Evolutionary conservation across 495 filamentous ascomycete genomes (phyloP).

Genomic region (Evernia prunastri): DNA sequence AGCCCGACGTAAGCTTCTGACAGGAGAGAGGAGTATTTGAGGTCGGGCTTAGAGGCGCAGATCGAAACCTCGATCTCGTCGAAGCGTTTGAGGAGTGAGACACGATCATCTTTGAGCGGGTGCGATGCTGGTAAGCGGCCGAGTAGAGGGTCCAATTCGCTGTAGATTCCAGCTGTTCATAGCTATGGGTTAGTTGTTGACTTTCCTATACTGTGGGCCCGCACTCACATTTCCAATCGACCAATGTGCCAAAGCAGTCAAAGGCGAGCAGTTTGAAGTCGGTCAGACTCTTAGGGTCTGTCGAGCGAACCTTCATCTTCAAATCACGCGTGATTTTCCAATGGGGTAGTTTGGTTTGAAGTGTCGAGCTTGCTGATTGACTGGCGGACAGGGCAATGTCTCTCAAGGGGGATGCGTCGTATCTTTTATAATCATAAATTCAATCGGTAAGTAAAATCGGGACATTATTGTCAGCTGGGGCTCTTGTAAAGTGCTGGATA

Average conservation of each 20-base stretch:
- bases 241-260: constrained; percentile 77
- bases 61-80: constrained; percentile 39
- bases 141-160: constrained; percentile 40
- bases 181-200: constrained; percentile 17
- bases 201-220: background rate
- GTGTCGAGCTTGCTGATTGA: background rate
- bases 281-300: constrained; percentile 26
- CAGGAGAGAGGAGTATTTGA: constrained; percentile 55
- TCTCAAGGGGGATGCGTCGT: background rate
- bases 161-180: constrained; percentile 32
- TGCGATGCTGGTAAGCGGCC: constrained; percentile 36
- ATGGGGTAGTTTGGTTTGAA: too few relatives aligned
- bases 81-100: constrained; percentile 33
- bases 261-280: constrained; percentile 55
- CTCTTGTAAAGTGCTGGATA: background rate
- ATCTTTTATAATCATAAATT: background rate
- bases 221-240: constrained; percentile 60
- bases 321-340: background rate
- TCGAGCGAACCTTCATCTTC: constrained; percentile 20
- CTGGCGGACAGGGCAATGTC: background rate
- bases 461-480: background rate
- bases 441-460: background rate
- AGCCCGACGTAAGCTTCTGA: constrained; percentile 43
- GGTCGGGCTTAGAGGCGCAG: constrained; percentile 43
- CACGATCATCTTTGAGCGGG: constrained; percentile 37